Conservation (phyloP, 805 yeast species). For the Komagataella kurtzmanii region DNA sequence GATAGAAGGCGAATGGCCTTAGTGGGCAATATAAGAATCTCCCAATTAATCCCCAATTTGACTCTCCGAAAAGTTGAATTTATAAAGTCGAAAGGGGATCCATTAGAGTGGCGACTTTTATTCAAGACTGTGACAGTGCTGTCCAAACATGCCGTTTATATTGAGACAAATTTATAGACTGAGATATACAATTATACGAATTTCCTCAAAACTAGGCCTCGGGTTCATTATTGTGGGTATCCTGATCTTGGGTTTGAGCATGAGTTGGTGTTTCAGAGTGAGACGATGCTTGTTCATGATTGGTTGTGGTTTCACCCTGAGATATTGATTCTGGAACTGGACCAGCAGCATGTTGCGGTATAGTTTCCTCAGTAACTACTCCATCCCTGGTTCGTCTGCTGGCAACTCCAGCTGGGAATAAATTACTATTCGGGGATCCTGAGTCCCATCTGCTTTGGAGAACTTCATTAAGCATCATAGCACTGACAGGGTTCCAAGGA, state of each 20-base stretch:
- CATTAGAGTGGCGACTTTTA: slow-evolving; percentile 59
- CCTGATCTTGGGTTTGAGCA: background rate
- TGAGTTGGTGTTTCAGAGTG: background rate
- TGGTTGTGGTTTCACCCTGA: background rate
- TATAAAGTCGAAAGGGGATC: slow-evolving; percentile 47
- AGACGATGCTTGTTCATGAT: background rate
- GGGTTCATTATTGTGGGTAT: background rate
- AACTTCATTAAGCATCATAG: slow-evolving; percentile 3
- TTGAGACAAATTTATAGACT: slow-evolving; percentile 13
- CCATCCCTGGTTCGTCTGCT: slow-evolving; percentile 33
- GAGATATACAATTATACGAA: background rate
- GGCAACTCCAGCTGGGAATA: slow-evolving; percentile 32
- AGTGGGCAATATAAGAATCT: slow-evolving; percentile 31
- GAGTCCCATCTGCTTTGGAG: slow-evolving; percentile 4
- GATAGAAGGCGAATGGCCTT: slow-evolving; percentile 32
- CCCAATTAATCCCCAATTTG: slow-evolving; percentile 21
- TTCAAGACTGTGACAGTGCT: slow-evolving; percentile 42
- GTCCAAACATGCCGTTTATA: slow-evolving; percentile 44
- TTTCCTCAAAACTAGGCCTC: background rate
- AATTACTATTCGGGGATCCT: background rate
- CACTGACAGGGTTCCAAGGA: background rate
- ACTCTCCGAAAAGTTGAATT: slow-evolving; percentile 37
- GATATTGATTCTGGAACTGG: background rate
- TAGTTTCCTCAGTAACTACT: slow-evolving; percentile 8
- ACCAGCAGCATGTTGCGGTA: background rate